A percentile compares a stretch with the other conserved stretches of the same genome.
phyloP scores from a whole-genome alignment of 2,329 filamentous ascomycete genomes.

The Trichoderma sp. region DNA sequence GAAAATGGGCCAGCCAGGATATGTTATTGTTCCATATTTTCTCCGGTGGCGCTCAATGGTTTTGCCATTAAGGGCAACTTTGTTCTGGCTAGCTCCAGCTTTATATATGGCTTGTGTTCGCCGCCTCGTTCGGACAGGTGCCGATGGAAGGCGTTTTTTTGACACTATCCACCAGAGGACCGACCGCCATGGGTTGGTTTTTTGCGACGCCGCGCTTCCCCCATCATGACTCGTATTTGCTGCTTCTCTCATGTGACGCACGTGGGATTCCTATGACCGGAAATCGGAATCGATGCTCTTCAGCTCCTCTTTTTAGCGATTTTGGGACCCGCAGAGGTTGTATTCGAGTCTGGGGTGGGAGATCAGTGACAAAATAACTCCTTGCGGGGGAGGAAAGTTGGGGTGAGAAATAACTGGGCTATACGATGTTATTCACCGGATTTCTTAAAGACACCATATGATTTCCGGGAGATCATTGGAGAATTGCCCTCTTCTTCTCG shows the following conservation, averaged over 20 bases:
- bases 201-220: background rate
- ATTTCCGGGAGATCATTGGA: background rate
- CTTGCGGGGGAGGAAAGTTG: background rate
- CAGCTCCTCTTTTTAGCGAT: background rate
- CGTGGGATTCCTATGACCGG: background rate
- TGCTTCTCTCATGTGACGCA: background rate
- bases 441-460: background rate
- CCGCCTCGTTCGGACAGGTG: background rate
- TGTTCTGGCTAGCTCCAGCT: background rate
- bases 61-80: background rate
- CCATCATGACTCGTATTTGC: background rate
- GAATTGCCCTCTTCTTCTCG: background rate
- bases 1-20: background rate
- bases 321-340: background rate
- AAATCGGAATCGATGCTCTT: background rate
- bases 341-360: background rate
- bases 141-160: background rate
- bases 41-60: slow-evolving; percentile 17
- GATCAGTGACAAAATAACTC: background rate
- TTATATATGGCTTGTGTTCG: background rate
- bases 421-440: background rate
- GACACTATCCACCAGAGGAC: background rate
- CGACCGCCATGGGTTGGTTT: background rate
- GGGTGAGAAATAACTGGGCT: background rate
- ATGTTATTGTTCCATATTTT: background rate